A percentile compares a stretch with the other conserved stretches of the same genome.
These are phyloP conservation scores for Rubroboletus pulcherrimus DNA, from an alignment of 768 basidiomycete genomes.

Conservation along the genomic window DNA sequence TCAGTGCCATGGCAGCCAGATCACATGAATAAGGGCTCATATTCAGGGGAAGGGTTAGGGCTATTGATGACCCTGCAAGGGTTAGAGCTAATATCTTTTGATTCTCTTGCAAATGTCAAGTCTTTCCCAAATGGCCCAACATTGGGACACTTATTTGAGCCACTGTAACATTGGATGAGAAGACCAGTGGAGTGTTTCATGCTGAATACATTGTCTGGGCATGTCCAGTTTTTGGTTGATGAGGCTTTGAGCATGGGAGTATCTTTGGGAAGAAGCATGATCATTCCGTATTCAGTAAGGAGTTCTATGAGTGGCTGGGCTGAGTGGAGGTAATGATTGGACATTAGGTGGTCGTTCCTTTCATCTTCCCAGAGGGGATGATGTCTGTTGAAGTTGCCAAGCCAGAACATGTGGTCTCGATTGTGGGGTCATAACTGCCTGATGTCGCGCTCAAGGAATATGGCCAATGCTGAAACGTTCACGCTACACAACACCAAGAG, in stretches of 20 bases:
- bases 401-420: background rate
- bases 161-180: background rate
- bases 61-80: too few species aligned
- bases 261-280: slow-evolving; percentile 32
- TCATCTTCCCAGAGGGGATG: background rate
- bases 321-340: background rate
- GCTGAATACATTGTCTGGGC: slow-evolving; percentile 13
- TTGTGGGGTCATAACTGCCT: too few species aligned
- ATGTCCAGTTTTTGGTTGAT: slow-evolving; percentile 27
- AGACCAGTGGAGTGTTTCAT: background rate
- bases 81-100: too few species aligned
- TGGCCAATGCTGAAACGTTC: too few species aligned
- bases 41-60: too few species aligned
- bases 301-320: background rate
- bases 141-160: too few species aligned
- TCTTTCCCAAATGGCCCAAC: too few species aligned
- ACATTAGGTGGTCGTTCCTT: background rate
- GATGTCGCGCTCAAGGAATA: too few species aligned
- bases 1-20: too few species aligned
- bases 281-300: slow-evolving; percentile 21
- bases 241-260: slow-evolving; percentile 35
- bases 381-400: background rate
- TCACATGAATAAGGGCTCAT: too few species aligned
- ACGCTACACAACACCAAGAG: too few species aligned
- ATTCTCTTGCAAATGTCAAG: too few species aligned